Evolutionary conservation across 1,139 yeast genomes (phyloP).

Genomic region (Saccharomyces hybrid): DNA sequence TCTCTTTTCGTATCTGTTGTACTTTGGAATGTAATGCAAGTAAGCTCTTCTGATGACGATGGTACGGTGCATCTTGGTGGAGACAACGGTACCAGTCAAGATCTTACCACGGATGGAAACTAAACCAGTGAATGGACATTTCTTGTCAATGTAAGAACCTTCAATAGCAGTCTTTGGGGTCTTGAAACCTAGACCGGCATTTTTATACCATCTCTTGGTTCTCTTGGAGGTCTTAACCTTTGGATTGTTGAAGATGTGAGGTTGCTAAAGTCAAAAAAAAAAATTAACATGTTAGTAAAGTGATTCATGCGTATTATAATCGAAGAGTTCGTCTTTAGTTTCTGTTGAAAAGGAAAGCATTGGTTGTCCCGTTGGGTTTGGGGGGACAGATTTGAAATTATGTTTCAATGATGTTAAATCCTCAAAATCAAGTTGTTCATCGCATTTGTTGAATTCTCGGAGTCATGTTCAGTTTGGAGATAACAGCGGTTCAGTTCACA

Average conservation of each 20-base stretch:
- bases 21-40: constrained; percentile 99
- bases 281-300: constrained; percentile 3
- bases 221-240: constrained; percentile 97
- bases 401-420: too few species aligned
- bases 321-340: background rate
- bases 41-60: constrained; percentile 99
- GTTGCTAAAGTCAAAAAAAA: constrained; percentile 56
- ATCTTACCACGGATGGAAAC: constrained; percentile 99
- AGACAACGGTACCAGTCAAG: constrained; percentile 96
- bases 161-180: constrained; percentile 98
- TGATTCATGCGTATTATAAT: background rate
- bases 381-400: background rate
- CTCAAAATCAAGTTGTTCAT: too few species aligned
- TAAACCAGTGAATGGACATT: constrained; percentile 97
- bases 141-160: constrained; percentile 99
- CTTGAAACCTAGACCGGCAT: constrained; percentile 99
- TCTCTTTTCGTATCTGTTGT: constrained; percentile 99
- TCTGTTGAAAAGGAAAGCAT: background rate
- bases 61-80: constrained; percentile 99
- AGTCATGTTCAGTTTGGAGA: too few species aligned
- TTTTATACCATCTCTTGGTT: constrained; percentile 99
- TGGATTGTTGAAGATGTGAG: constrained; percentile 99
- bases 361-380: background rate
- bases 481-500: too few species aligned
- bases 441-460: too few species aligned